Conservation (phyloP, 371 early-diverging fungal genomes). For the Lichtheimia hyalospora region DNA sequence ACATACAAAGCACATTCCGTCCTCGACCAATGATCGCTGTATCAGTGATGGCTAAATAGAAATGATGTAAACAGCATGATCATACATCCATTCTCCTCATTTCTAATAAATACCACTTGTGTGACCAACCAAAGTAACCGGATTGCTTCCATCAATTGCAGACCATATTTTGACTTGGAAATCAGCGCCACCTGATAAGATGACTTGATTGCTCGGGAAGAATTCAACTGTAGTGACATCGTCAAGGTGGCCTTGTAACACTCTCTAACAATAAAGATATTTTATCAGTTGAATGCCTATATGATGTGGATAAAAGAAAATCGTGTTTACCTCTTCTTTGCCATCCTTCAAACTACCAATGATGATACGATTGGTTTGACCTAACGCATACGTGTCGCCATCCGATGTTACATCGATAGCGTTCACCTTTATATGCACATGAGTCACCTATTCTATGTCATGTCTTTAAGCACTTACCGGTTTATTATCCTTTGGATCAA, state of each 20-base stretch:
- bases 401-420: slow-evolving; percentile 58
- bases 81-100: neutral
- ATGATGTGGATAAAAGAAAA: neutral
- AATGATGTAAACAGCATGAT: neutral
- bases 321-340: slow-evolving; percentile 30
- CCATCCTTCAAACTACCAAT: slow-evolving; percentile 45
- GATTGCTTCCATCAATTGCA: slow-evolving; percentile 70
- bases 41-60: slow-evolving; percentile 48
- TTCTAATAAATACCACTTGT: slow-evolving; percentile 42
- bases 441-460: neutral
- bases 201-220: slow-evolving; percentile 78
- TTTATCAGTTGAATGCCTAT: neutral
- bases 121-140: slow-evolving; percentile 74
- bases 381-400: slow-evolving; percentile 53
- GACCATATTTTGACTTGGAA: slow-evolving; percentile 75
- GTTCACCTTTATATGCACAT: slow-evolving; percentile 29
- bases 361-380: slow-evolving; percentile 36
- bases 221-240: slow-evolving; percentile 68
- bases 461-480: slow-evolving; percentile 5
- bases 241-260: slow-evolving; percentile 63
- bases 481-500: slow-evolving; percentile 14
- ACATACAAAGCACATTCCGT: slow-evolving; percentile 59
- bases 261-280: slow-evolving; percentile 27
- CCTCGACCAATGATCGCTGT: slow-evolving; percentile 58
- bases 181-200: slow-evolving; percentile 71